These are phyloP conservation scores for Amphibolis antarctica DNA, from an alignment of 106 monocot species.

Conservation along the genomic window DNA sequence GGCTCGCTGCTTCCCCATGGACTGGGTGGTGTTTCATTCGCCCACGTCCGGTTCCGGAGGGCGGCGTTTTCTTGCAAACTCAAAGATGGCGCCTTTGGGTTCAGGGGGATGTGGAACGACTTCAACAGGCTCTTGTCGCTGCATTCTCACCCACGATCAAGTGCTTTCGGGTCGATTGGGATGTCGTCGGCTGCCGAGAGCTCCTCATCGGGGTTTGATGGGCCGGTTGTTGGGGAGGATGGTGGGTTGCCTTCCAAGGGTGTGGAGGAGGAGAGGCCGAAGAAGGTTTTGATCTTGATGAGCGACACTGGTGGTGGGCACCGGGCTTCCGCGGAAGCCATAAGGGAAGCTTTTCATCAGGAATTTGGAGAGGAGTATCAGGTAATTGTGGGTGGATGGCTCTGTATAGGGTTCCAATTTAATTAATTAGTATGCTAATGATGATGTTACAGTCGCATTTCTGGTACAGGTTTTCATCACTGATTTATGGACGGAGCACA, in stretches of 20 bases:
- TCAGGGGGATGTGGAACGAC: slow-evolving; percentile 6
- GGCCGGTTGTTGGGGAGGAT: slow-evolving; percentile 4
- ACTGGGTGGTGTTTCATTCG: neutral
- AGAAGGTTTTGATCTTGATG: slow-evolving; percentile 30
- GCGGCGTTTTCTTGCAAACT: slow-evolving; percentile 5
- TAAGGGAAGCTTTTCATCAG: slow-evolving; percentile 68
- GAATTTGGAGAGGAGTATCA: slow-evolving; percentile 87
- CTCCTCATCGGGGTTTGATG: neutral
- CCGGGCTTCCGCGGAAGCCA: slow-evolving; percentile 91
- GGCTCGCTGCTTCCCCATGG: slow-evolving; percentile 1
- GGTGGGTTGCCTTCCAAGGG: slow-evolving; percentile 1
- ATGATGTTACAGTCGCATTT: neutral
- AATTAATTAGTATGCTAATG: neutral
- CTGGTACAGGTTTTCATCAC: slow-evolving; percentile 73
- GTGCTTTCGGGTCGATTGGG: slow-evolving; percentile 13
- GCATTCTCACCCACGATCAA: neutral
- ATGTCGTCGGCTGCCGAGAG: slow-evolving; percentile 1
- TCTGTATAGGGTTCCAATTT: neutral
- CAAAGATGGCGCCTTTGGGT: slow-evolving; percentile 1
- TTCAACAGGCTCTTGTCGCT: slow-evolving; percentile 10
- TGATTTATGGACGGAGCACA: slow-evolving; percentile 96
- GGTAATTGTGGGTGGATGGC: slow-evolving; percentile 22
- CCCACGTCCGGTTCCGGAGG: neutral
- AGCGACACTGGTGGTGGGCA: slow-evolving; percentile 32
- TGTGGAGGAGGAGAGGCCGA: slow-evolving; percentile 9